Evolutionary conservation across 345 rosid genomes (phyloP).

Genomic region (Aquilaria malaccensis): DNA sequence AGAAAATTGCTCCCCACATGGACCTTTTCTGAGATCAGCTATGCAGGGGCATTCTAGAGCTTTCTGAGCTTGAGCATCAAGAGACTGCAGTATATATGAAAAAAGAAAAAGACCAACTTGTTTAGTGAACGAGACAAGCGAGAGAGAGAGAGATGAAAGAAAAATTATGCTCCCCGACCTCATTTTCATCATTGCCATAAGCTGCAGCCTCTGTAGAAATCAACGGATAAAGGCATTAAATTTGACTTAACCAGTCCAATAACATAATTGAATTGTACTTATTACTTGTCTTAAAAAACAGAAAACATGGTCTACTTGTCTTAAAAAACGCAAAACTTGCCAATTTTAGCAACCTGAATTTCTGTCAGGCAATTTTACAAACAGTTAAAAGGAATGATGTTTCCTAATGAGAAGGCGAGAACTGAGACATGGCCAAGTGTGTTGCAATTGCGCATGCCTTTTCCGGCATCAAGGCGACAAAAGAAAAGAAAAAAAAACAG

Average conservation of each 20-base stretch:
- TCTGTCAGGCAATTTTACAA: slow-evolving; percentile 16
- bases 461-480: not conserved
- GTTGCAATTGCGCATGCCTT: too few species aligned
- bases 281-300: slow-evolving; percentile 3
- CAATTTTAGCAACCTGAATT: slow-evolving; percentile 1
- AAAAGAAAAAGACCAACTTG: not conserved
- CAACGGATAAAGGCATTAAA: not conserved
- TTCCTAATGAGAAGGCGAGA: not conserved
- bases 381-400: slow-evolving; percentile 6
- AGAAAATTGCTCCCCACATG: slow-evolving; percentile 73
- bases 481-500: not conserved
- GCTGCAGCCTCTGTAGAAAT: slow-evolving; percentile 68
- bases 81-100: slow-evolving; percentile 39
- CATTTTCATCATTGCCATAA: slow-evolving; percentile 47
- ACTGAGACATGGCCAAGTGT: not conserved
- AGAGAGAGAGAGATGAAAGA: not conserved
- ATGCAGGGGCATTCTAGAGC: slow-evolving; percentile 92
- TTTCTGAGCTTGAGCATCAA: slow-evolving; percentile 70
- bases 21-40: slow-evolving; percentile 65
- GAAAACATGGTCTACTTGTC: not conserved
- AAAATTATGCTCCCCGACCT: slow-evolving; percentile 27
- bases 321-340: not conserved
- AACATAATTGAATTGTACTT: too few species aligned
- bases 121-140: not conserved
- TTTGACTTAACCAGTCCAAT: not conserved